Evolutionary conservation across 2,329 filamentous ascomycete species (phyloP), one percentile per base, ranked within the genome.

Genomic region (Hymenoscyphus infarciens): DNA sequence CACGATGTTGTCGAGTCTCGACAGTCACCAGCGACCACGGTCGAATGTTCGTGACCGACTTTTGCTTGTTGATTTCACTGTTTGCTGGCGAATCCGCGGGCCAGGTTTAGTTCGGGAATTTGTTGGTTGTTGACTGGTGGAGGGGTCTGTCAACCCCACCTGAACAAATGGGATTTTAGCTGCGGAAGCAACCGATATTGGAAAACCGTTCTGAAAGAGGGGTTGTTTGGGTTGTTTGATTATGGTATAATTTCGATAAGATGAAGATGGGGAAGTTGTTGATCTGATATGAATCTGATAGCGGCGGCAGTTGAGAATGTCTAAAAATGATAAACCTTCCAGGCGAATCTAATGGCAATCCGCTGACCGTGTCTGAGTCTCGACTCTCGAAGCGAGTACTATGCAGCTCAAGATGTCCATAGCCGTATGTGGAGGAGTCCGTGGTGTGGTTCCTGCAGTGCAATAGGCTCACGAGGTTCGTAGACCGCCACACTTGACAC

Each of bases 31-130:
- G 45, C 19, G 39, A 42, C 39, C 39, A n/a, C 39, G 39, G 16
- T 42, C 39, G 16, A 42, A 52, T 38, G 19, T 33, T 58, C n/a
- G 62, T 63, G 62, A 63, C 62, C 62, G 62, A 63, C 62, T 63
- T 59, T 63, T 61, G 29, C 22, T 31, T 39, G 19, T n/a, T 42
- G 31, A 53, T 22, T 33, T 61, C 11, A 33, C 27, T 13, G 55
- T 35, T 38, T 35, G 54, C 45, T 22, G 56, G 35, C 45, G 31
- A 54, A 25, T 38, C 25, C 33, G 19, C 22, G 49, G 49, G 49
- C 56, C 38, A 42, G 42, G 42, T 49, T 22, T 27, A 2, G 27
- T 16, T 33, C 52, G 31, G 49, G 38, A 38, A 16, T 57, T 54
- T 45, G 25, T 15, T 57, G 27, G 52, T 42, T 57, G 27, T 25